Conservation (phyloP, 345 rosid species). For the Erysimum cheiranthoides region DNA sequence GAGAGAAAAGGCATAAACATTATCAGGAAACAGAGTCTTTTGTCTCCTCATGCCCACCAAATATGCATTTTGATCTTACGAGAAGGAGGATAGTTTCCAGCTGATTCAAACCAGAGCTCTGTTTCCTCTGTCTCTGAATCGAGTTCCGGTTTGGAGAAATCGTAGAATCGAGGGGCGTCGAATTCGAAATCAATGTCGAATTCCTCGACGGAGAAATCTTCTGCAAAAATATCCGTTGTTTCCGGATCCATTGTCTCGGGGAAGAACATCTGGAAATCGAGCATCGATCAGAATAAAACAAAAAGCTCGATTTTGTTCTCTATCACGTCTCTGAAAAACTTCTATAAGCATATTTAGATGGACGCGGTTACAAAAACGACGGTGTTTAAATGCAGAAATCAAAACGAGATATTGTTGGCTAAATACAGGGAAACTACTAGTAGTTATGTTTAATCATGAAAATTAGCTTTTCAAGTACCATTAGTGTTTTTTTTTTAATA, state of each 20-base stretch:
- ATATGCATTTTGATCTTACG: conserved; percentile 52
- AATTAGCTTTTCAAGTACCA: not conserved
- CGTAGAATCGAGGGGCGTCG: conserved; percentile 69
- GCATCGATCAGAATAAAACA: not conserved
- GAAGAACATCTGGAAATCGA: conserved; percentile 12
- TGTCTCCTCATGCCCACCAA: not conserved
- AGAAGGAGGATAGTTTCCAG: conserved; percentile 70
- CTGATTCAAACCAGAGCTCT: conserved; percentile 68
- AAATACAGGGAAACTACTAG: conserved; percentile 24
- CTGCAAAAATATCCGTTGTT: conserved; percentile 29
- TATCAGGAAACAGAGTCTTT: conserved; percentile 2
- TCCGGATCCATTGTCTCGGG: conserved; percentile 34
- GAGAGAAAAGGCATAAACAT: not conserved
- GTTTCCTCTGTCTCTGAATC: conserved; percentile 53
- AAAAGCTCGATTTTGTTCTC: not conserved
- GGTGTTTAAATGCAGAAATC: conserved; percentile 21
- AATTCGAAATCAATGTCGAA: conserved; percentile 71
- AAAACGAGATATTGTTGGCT: conserved; percentile 19
- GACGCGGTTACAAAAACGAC: conserved; percentile 37
- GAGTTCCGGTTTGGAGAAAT: conserved; percentile 62
- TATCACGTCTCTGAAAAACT: not conserved
- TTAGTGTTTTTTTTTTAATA: not conserved
- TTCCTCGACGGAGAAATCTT: conserved; percentile 30
- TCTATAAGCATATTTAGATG: conserved; percentile 27
- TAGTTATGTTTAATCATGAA: not conserved